Base-by-base conservation (phyloP, 2,329 filamentous ascomycete species). In the Monilinia polystroma region DNA sequence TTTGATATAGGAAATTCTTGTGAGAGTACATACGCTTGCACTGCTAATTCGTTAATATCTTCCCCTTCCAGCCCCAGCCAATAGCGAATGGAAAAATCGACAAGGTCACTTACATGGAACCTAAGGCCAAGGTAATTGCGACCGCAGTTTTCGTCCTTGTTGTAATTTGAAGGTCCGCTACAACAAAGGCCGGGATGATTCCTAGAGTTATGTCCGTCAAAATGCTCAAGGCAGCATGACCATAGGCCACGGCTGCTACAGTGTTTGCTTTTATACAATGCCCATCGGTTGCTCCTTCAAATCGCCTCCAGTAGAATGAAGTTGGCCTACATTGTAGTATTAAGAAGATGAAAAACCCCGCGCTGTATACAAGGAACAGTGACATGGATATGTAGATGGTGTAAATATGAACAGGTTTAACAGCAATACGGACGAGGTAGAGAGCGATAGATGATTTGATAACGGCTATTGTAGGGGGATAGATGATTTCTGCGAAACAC, bases 381-480 rank as follows among this genome's bases (percentile, higher is more conserved):
- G 20, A 3, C 65, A 66, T 56, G 2, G 58, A 56, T 18, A 63
- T 5, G 26, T 45, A 63, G 11, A 66, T 56, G 29, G 23, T n/a
- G 43, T 53, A 66, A 4, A 35, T 45, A 43, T 66, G 65, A 16
- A 23, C 2, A 2, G 65, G 57, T 14, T 66, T 66, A 23, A 56
- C 41, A 20, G 65, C 58, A 23, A 66, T 66, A 14, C 65, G 65
- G 14, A 63, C n/a, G 32, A 66, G 51, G 32, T 66, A 66, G 18
- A 63, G n/a, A 12, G 58, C 65, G 26, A 66, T 64, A 18, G 65
- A 66, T 14, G 8, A 10, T 18, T 66, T 66, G 41, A 66, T 43
- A 70, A 60, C 77, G 68, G 68, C 78, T 75, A 68, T 82, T 81
- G 73, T 79, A 79, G 59, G 77, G 71, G 78, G 73, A 64, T 83